Evolutionary conservation across 2,329 filamentous ascomycete genomes (phyloP).

Genomic region (Fusarium irregulare): DNA sequence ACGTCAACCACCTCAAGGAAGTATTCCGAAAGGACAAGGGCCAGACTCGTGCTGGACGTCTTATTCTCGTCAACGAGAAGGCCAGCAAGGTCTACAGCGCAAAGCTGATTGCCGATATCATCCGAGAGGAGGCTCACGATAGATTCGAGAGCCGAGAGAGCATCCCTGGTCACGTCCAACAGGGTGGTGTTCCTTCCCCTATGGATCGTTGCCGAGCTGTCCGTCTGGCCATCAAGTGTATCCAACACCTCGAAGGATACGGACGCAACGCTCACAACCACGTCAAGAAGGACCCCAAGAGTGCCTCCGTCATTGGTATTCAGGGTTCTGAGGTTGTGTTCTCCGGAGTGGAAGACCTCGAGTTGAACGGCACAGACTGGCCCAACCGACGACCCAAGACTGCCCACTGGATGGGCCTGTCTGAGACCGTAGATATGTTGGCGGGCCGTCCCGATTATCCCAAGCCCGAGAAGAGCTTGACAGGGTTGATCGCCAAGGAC

Average conservation of each 20-base stretch:
- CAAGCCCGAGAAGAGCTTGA: constrained; percentile 61
- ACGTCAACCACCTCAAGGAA: constrained; percentile 89
- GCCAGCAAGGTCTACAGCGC: constrained; percentile 91
- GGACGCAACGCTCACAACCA: constrained; percentile 72
- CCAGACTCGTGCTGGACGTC: constrained; percentile 87
- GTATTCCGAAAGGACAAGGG: constrained; percentile 88
- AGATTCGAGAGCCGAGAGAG: constrained; percentile 93
- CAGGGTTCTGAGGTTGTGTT: constrained; percentile 92
- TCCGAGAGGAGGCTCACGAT: constrained; percentile 90
- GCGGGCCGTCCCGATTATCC: constrained; percentile 74
- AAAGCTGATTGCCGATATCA: constrained; percentile 94
- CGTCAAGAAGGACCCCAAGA: constrained; percentile 79
- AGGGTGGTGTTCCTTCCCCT: constrained; percentile 89
- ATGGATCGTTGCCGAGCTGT: constrained; percentile 97
- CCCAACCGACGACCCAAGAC: constrained; percentile 83
- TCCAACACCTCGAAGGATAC: constrained; percentile 88
- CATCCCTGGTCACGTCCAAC: constrained; percentile 93
- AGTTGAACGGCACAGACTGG: constrained; percentile 92
- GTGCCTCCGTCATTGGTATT: constrained; percentile 88
- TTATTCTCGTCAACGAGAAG: constrained; percentile 97
- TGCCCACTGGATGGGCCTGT: constrained; percentile 87
- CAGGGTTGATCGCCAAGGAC: constrained; percentile 69
- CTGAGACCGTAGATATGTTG: constrained; percentile 84
- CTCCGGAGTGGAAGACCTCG: constrained; percentile 81
- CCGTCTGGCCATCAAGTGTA: constrained; percentile 91